These are phyloP conservation scores for Leccinum sublutescens DNA, from an alignment of 768 basidiomycete genomes.

Conservation along the genomic window DNA sequence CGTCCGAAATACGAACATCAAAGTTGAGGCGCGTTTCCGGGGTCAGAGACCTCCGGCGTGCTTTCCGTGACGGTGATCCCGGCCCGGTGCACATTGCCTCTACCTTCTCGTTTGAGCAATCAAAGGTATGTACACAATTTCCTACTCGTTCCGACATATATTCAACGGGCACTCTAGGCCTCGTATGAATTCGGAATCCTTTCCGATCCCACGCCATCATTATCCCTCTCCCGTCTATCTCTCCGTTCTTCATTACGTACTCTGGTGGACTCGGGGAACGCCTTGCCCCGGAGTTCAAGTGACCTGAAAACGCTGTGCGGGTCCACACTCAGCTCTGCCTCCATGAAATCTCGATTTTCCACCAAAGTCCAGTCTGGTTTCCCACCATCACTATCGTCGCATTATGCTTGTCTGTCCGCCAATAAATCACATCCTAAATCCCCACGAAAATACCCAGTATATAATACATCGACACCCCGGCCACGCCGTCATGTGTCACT, in stretches of 20 bases:
- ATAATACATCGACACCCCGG: conserved; percentile 10
- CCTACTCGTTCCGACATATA: background rate
- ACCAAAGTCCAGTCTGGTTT: conserved; percentile 12
- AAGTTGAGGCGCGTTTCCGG: conserved; percentile 27
- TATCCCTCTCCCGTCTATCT: conserved; percentile 12
- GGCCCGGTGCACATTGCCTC: conserved; percentile 9
- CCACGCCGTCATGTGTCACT: conserved; percentile 12
- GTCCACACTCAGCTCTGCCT: conserved; percentile 22
- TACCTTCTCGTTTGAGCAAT: conserved; percentile 4
- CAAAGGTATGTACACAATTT: conserved; percentile 16
- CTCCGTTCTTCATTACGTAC: conserved; percentile 25
- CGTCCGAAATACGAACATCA: background rate
- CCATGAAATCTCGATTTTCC: conserved; percentile 17
- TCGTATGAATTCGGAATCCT: conserved; percentile 26
- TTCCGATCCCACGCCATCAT: background rate
- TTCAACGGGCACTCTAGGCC: conserved; percentile 13
- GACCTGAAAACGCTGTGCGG: conserved; percentile 21
- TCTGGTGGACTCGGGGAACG: conserved; percentile 18
- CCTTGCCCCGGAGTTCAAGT: background rate
- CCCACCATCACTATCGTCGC: conserved; percentile 2
- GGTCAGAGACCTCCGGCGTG: conserved; percentile 24
- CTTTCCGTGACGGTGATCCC: conserved; percentile 18
- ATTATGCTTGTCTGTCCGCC: background rate
- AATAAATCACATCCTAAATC: conserved; percentile 8
- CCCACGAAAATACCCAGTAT: conserved; percentile 4